A percentile compares a stretch with the other conserved stretches of the same genome.
Evolutionary conservation across 2,329 filamentous ascomycete genomes (phyloP).

Genomic region (Aspergillus pseudonomiae): DNA sequence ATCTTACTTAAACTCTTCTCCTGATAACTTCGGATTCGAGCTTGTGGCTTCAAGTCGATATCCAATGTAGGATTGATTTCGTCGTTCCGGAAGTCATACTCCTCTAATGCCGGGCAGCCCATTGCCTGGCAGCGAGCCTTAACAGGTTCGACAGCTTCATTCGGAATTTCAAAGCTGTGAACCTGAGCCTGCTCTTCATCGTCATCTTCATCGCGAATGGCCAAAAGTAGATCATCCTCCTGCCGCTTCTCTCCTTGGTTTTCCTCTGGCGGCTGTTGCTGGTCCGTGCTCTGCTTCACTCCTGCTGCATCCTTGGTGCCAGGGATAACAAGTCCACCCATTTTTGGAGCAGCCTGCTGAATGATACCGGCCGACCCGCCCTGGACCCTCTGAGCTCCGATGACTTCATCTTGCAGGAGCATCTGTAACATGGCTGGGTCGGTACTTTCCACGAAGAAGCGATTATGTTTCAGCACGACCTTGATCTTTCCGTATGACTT

Average conservation of each 20-base stretch:
- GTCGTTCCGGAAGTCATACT: slow-evolving; percentile 96
- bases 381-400: slow-evolving; percentile 75
- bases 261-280: slow-evolving; percentile 38
- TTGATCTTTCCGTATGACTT: slow-evolving; percentile 95
- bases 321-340: slow-evolving; percentile 85
- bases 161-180: slow-evolving; percentile 88
- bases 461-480: slow-evolving; percentile 89
- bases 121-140: slow-evolving; percentile 88
- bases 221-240: slow-evolving; percentile 70
- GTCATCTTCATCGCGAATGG: slow-evolving; percentile 74
- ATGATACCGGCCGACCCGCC: slow-evolving; percentile 72
- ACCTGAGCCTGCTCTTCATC: slow-evolving; percentile 83
- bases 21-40: slow-evolving; percentile 91
- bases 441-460: slow-evolving; percentile 90
- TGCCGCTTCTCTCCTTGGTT: slow-evolving; percentile 43
- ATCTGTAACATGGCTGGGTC: slow-evolving; percentile 84
- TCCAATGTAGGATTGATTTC: slow-evolving; percentile 86
- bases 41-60: slow-evolving; percentile 87
- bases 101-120: slow-evolving; percentile 84
- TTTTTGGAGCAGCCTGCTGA: slow-evolving; percentile 80
- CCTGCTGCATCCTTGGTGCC: slow-evolving; percentile 93
- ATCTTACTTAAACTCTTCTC: slow-evolving; percentile 98
- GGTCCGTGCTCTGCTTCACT: slow-evolving; percentile 69
- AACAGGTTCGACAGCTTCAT: slow-evolving; percentile 79
- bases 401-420: slow-evolving; percentile 80